phyloP scores from a whole-genome alignment of 202 grass and related monocot genomes.

The Elaeis oleifera region DNA sequence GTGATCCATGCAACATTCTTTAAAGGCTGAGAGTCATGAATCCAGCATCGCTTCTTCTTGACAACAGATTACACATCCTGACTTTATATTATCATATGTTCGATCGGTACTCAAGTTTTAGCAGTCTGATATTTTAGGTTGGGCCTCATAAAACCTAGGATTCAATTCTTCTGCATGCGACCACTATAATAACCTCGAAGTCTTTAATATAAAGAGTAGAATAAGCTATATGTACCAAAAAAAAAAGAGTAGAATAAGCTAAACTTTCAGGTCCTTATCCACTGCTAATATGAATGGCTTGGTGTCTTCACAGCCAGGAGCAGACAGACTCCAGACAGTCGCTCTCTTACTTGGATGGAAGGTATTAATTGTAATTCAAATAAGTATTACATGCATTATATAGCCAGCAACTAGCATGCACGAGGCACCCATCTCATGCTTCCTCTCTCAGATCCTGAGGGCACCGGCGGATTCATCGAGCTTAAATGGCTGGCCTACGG shows the following conservation, averaged over 20 bases:
- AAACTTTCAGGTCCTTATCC: too few relatives aligned
- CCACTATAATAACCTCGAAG: too few relatives aligned
- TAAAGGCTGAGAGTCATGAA: too few relatives aligned
- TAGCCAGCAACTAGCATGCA: too few relatives aligned
- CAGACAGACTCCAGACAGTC: conserved; percentile 87
- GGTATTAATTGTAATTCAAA: conserved; percentile 25
- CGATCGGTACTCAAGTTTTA: neutral
- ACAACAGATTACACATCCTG: too few relatives aligned
- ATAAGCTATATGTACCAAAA: too few relatives aligned
- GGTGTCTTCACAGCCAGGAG: conserved; percentile 50
- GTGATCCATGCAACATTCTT: neutral
- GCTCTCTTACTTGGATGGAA: conserved; percentile 69
- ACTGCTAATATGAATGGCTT: neutral
- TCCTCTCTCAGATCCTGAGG: conserved; percentile 48
- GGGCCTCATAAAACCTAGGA: too few relatives aligned
- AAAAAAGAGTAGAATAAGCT: too few relatives aligned
- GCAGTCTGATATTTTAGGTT: neutral
- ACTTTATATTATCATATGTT: too few relatives aligned
- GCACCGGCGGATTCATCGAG: conserved; percentile 90
- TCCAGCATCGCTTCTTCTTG: neutral
- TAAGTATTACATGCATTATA: too few relatives aligned
- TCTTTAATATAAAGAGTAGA: too few relatives aligned
- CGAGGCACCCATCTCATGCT: neutral
- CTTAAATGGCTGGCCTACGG: conserved; percentile 84
- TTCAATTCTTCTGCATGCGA: too few relatives aligned